Conservation (phyloP, 371 early-diverging fungal species). For the Rhizomucor miehei region DNA sequence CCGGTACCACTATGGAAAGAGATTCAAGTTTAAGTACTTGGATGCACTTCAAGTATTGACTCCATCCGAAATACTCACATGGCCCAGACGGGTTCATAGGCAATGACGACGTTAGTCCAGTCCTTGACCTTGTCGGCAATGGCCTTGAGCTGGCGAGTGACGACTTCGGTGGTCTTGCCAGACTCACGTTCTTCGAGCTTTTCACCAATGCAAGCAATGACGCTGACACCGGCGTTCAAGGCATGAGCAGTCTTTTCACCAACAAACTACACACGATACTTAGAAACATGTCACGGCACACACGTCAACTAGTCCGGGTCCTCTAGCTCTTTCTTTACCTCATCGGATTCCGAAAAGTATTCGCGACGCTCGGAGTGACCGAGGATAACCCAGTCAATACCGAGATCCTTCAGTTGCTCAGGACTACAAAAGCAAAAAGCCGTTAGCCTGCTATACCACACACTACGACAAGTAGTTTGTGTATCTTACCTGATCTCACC, state of each 20-base stretch:
- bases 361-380: slow-evolving; percentile 99
- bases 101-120: slow-evolving; percentile 95
- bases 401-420: slow-evolving; percentile 94
- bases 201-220: slow-evolving; percentile 98
- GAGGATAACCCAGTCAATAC: slow-evolving; percentile 94
- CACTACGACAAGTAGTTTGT: too few relatives aligned
- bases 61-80: slow-evolving; percentile 40
- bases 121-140: slow-evolving; percentile 69
- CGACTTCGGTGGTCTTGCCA: slow-evolving; percentile 81
- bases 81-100: slow-evolving; percentile 99
- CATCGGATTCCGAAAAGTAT: slow-evolving; percentile 89
- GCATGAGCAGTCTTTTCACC: slow-evolving; percentile 91
- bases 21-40: not conserved
- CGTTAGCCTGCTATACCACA: not conserved
- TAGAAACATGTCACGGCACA: too few relatives aligned
- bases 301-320: not conserved
- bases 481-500: slow-evolving; percentile 88
- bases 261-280: slow-evolving; percentile 42
- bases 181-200: slow-evolving; percentile 92
- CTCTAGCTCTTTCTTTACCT: slow-evolving; percentile 38
- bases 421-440: slow-evolving; percentile 49
- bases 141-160: slow-evolving; percentile 88
- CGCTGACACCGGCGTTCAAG: slow-evolving; percentile 83
- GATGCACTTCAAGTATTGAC: not conserved
- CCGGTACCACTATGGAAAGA: slow-evolving; percentile 81